phyloP scores from a whole-genome alignment of 2,329 filamentous ascomycete species.

The Fusarium penzigii region DNA sequence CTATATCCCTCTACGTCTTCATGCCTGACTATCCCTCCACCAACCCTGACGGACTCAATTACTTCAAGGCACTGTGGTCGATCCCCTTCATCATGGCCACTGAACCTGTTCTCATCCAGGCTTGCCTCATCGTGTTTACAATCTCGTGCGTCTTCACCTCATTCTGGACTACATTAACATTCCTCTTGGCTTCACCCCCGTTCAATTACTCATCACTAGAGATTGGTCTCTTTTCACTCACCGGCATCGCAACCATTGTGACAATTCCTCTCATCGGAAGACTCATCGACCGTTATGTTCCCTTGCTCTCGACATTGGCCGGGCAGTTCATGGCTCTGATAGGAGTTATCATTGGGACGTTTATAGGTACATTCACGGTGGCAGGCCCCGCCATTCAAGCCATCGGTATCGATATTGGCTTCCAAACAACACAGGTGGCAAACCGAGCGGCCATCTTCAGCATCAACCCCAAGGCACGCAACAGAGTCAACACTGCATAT shows the following conservation, averaged over 20 bases:
- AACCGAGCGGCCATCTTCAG: conserved; percentile 71
- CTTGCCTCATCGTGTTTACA: conserved; percentile 66
- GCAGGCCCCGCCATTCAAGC: conserved; percentile 75
- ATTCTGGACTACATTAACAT: conserved; percentile 70
- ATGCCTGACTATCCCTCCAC: conserved; percentile 82
- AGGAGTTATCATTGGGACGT: conserved; percentile 69
- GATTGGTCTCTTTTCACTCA: conserved; percentile 78
- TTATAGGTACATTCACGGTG: conserved; percentile 64
- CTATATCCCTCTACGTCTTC: conserved; percentile 65
- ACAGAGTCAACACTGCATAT: conserved; percentile 78
- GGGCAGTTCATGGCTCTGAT: conserved; percentile 59
- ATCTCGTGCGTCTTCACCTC: conserved; percentile 52
- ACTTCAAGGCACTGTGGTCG: conserved; percentile 63
- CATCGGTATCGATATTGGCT: conserved; percentile 68
- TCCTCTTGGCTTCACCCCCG: conserved; percentile 69
- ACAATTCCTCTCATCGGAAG: conserved; percentile 70
- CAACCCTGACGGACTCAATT: conserved; percentile 65
- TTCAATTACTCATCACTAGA: conserved; percentile 67
- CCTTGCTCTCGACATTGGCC: conserved; percentile 66
- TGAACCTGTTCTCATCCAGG: conserved; percentile 70
- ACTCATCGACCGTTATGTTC: conserved; percentile 67
- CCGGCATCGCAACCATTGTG: conserved; percentile 70
- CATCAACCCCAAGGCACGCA: conserved; percentile 70
- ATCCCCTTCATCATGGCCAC: conserved; percentile 65
- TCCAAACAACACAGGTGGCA: conserved; percentile 73